Conservation (phyloP, 495 filamentous ascomycete genomes). For the Hypoxylon perforatum region DNA sequence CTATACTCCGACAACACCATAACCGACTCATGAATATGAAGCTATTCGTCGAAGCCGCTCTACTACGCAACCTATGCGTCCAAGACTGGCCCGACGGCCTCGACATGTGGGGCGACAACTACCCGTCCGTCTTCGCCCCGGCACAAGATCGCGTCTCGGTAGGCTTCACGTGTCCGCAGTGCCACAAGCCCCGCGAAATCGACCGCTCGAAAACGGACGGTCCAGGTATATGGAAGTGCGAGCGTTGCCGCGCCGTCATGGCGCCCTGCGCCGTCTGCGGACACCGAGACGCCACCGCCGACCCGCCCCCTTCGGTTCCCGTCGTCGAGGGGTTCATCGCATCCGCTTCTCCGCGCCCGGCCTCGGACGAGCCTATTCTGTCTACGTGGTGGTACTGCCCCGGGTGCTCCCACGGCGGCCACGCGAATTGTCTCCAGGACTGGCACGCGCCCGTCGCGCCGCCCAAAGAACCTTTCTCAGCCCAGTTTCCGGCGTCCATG, state of each 20-base stretch:
- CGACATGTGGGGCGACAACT: conserved; percentile 57
- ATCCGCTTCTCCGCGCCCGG: conserved; percentile 29
- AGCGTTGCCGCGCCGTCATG: conserved; percentile 55
- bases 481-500: conserved; percentile 9
- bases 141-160: conserved; percentile 60
- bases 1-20: conserved; percentile 73
- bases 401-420: conserved; percentile 79
- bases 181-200: conserved; percentile 64
- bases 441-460: conserved; percentile 66
- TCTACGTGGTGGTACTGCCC: conserved; percentile 76
- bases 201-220: conserved; percentile 47
- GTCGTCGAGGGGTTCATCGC: conserved; percentile 50
- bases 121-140: conserved; percentile 69
- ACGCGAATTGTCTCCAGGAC: conserved; percentile 71
- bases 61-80: conserved; percentile 74
- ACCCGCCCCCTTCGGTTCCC: conserved; percentile 14
- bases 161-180: conserved; percentile 61
- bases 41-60: conserved; percentile 73
- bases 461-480: conserved; percentile 17
- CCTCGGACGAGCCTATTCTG: conserved; percentile 41
- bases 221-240: conserved; percentile 59
- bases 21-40: conserved; percentile 70
- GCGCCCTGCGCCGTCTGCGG: conserved; percentile 60
- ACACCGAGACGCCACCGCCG: conserved; percentile 48
- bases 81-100: conserved; percentile 59